Base-by-base conservation (phyloP, 2,329 filamentous ascomycete genomes). In the Phaeosphaeriaceae sp. region DNA sequence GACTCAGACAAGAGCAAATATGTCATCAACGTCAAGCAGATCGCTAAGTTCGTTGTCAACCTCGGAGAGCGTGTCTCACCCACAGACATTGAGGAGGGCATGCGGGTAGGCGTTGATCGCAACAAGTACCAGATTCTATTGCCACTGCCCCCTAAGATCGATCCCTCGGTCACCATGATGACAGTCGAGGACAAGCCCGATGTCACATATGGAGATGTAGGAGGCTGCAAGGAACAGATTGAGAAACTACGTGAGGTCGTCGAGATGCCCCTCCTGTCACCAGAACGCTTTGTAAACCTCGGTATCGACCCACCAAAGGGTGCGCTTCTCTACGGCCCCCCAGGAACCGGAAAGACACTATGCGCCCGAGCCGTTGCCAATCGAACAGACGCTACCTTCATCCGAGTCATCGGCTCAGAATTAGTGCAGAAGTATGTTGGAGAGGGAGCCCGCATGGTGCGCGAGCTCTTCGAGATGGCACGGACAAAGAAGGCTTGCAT, bases 21-120 rank as follows among this genome's bases (percentile, higher is more conserved):
- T 80, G 92, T 99, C 68, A 99, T 99, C 83, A 99, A 99, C 77
- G 93, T 99, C 65, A 99, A 99, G 82, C 94, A 99, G 77, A 99
- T 99, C 68, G 94, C 94, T 70, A 99, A 99, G 79, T 99, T 99
- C 68, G 94, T 99, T 42, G 94, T 99, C 60, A 94, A 97, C 76
- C 85, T 99, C 43, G 94, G 94, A 65, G 94, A 99, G 73, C 88
- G 94, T 58, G 94, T 99, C 64, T 95, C 90, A 70, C 94, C 94
- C 41, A 97, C 94, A 63, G 94, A 99, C 85, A 99, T 99, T 68
- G 94, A 99, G 73, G 94, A 99, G 76, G 94, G 94, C 59, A 99
- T 99, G 94, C 87, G 94, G 63, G 94, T 99, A 54, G 94, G 92
- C 72, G 94, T 99, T 73, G 94, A 99, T 76, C 85, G 94, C 49